phyloP scores from a whole-genome alignment of 2,329 filamentous ascomycete genomes.

The Neonectria neomacrospora region DNA sequence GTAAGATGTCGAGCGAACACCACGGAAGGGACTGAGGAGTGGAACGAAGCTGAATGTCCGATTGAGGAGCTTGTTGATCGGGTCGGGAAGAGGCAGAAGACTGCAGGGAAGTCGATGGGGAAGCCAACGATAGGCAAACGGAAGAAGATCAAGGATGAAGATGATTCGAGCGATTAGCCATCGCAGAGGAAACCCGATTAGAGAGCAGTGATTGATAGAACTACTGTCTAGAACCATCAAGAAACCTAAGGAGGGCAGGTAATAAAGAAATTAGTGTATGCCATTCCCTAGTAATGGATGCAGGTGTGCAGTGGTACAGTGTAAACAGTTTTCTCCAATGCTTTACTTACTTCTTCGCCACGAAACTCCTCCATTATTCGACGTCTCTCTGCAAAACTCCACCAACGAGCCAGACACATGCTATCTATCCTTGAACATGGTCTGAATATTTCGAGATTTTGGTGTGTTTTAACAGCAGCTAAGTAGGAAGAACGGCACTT shows the following conservation, averaged over 20 bases:
- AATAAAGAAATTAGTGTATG: too few relatives aligned
- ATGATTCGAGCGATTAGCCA: slow-evolving; percentile 29
- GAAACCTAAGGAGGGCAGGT: neutral
- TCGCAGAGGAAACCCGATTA: neutral
- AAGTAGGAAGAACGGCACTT: neutral
- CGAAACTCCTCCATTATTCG: neutral
- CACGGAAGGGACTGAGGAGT: slow-evolving; percentile 43
- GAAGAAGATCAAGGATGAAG: slow-evolving; percentile 31
- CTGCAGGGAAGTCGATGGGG: slow-evolving; percentile 26
- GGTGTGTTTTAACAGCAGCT: neutral
- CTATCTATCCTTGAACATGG: neutral
- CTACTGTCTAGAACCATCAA: neutral
- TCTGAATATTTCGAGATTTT: neutral
- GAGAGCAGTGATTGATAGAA: neutral
- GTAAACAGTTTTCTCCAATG: neutral
- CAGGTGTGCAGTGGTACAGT: neutral
- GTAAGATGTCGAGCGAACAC: slow-evolving; percentile 43
- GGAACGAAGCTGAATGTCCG: slow-evolving; percentile 38
- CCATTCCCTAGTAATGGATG: neutral
- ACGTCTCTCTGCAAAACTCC: neutral
- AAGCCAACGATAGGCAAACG: slow-evolving; percentile 27
- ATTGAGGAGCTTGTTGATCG: slow-evolving; percentile 41
- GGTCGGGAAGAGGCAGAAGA: slow-evolving; percentile 34
- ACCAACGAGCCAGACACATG: neutral
- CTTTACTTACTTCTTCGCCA: neutral